phyloP scores from a whole-genome alignment of 2,329 filamentous ascomycete species.

The Hypoxylon rubiginosum region DNA sequence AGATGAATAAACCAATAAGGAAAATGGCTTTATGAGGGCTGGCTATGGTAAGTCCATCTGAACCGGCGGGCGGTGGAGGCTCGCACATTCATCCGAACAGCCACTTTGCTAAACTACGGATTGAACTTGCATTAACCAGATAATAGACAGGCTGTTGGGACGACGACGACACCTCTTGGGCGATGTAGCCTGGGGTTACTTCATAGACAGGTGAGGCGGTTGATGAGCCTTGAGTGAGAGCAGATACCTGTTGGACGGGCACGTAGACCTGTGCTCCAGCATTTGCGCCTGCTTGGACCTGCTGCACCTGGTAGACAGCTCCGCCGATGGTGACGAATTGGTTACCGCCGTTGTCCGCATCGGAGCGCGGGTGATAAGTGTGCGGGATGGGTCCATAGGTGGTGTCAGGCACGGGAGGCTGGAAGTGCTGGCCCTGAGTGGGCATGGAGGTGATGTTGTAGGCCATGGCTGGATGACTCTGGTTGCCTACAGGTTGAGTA shows the following conservation, averaged over 20 bases:
- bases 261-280: constrained; percentile 27
- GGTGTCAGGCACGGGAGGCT: constrained; percentile 71
- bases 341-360: constrained; percentile 47
- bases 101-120: constrained; percentile 19
- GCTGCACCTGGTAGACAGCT: constrained; percentile 24
- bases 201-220: constrained; percentile 8
- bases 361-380: constrained; percentile 68
- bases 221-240: constrained; percentile 31
- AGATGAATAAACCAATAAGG: constrained; percentile 14
- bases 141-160: constrained; percentile 32
- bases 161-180: constrained; percentile 15
- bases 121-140: constrained; percentile 53
- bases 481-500: constrained; percentile 48
- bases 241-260: constrained; percentile 44
- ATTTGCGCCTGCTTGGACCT: constrained; percentile 1
- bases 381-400: constrained; percentile 68
- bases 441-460: constrained; percentile 60
- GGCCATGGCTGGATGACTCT: constrained; percentile 54
- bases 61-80: constrained; percentile 1
- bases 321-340: constrained; percentile 49
- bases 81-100: constrained; percentile 12
- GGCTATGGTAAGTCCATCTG: constrained; percentile 21
- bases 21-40: not conserved
- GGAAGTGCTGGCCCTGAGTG: constrained; percentile 64
- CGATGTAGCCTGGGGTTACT: constrained; percentile 21